Conservation (phyloP, 2,329 filamentous ascomycete genomes). For the Elsinoe fawcettii region DNA sequence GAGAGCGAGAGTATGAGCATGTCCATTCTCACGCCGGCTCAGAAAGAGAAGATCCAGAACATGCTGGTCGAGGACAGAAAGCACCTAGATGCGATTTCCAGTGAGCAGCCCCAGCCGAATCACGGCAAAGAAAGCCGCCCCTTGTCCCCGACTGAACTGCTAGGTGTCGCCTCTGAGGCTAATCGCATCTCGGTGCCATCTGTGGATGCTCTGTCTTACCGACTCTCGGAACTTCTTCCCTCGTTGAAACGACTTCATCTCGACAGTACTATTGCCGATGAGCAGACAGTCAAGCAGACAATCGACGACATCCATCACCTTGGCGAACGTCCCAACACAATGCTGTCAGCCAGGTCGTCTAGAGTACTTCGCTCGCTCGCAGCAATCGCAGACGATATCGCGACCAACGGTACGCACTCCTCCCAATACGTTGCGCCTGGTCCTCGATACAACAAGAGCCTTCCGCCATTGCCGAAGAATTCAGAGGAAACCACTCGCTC, state of each 20-base stretch:
- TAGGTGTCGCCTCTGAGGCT: conserved; percentile 37
- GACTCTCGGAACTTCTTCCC: conserved; percentile 40
- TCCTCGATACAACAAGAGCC: conserved; percentile 28
- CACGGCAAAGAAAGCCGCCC: conserved; percentile 23
- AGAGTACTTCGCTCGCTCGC: conserved; percentile 32
- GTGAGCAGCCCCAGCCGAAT: conserved; percentile 3
- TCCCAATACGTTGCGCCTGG: conserved; percentile 3
- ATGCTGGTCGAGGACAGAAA: not conserved
- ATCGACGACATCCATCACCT: conserved; percentile 31
- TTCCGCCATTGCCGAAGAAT: conserved; percentile 28
- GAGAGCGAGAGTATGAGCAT: conserved; percentile 9
- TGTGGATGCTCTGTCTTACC: conserved; percentile 37
- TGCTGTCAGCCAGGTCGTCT: conserved; percentile 30
- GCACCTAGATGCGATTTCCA: not conserved
- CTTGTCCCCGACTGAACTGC: conserved; percentile 35
- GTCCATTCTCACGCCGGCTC: conserved; percentile 15
- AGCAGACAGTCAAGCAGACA: conserved; percentile 31
- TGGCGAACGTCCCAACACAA: conserved; percentile 27
- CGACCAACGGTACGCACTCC: conserved; percentile 32
- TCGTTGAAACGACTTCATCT: conserved; percentile 35
- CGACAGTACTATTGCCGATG: conserved; percentile 29
- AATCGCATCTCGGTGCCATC: conserved; percentile 41
- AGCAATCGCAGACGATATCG: conserved; percentile 32
- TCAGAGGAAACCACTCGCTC: conserved; percentile 3
- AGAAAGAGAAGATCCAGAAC: conserved; percentile 6